Evolutionary conservation across 176 grass and related monocot species (phyloP).

Genomic region (Oryza australiensis): DNA sequence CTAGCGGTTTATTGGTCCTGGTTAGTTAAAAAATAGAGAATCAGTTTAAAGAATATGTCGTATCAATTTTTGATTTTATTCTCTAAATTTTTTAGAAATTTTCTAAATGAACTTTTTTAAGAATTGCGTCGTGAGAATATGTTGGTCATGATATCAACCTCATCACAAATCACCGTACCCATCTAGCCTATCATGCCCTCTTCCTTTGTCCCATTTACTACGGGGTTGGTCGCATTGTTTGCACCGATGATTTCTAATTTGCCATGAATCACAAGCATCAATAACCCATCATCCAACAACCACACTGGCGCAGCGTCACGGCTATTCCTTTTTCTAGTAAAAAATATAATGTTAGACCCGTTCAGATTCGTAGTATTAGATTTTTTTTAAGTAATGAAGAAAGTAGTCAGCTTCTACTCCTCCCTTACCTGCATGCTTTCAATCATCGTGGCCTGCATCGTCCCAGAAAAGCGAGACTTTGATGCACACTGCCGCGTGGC

Average conservation of each 20-base stretch:
- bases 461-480: neutral
- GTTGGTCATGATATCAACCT: neutral
- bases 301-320: neutral
- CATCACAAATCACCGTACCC: neutral
- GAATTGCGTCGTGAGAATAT: no score
- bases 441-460: neutral
- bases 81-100: no score
- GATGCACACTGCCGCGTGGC: neutral
- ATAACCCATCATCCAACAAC: neutral
- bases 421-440: neutral
- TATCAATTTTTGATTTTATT: no score
- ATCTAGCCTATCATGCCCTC: neutral
- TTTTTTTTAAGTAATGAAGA: no score
- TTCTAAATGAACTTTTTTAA: no score
- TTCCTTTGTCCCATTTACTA: neutral
- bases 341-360: no score
- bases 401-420: neutral
- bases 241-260: neutral
- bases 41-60: no score
- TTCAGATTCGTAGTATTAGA: no score
- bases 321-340: no score
- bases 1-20: no score
- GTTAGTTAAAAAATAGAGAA: no score
- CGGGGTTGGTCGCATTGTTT: neutral
- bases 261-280: neutral